A percentile compares a stretch with the other conserved stretches of the same genome.
These are phyloP conservation scores for Centaurea solstitialis DNA, from an alignment of 129 eudicot genomes.

Conservation along the genomic window DNA sequence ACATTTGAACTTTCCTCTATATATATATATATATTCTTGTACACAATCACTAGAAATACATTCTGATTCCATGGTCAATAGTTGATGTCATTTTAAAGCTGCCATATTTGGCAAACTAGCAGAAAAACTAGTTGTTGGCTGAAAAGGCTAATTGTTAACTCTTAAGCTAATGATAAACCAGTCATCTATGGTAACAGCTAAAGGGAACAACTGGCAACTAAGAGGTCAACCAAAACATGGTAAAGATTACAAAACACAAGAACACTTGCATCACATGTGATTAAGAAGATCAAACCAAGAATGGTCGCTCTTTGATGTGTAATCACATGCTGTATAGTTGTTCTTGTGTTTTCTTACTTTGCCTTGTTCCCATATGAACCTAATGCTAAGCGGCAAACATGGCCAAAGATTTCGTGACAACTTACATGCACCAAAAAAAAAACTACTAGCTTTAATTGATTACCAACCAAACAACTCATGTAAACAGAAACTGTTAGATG, in stretches of 20 bases:
- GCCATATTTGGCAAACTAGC: not conserved
- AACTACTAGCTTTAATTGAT: not conserved
- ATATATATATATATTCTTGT: not conserved
- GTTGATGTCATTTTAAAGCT: not conserved
- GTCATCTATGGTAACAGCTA: too few relatives aligned
- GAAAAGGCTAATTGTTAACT: not conserved
- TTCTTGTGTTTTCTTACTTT: not conserved
- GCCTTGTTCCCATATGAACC: not conserved
- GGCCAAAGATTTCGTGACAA: too few relatives aligned
- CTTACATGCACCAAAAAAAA: not conserved
- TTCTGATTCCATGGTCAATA: not conserved
- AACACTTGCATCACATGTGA: not conserved
- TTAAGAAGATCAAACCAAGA: not conserved
- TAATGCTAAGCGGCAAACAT: too few relatives aligned
- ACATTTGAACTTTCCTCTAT: too few relatives aligned
- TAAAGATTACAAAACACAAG: not conserved
- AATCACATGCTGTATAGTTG: not conserved
- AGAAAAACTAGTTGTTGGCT: not conserved
- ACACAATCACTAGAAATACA: conserved; percentile 1
- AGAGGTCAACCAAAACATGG: not conserved
- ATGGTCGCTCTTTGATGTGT: not conserved
- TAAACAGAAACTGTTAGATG: not conserved
- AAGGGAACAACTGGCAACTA: not conserved
- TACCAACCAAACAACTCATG: conserved; percentile 9
- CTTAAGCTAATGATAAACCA: too few relatives aligned